Conservation (phyloP, 192 early-diverging fungal genomes). For the Dissophora ornata region DNA sequence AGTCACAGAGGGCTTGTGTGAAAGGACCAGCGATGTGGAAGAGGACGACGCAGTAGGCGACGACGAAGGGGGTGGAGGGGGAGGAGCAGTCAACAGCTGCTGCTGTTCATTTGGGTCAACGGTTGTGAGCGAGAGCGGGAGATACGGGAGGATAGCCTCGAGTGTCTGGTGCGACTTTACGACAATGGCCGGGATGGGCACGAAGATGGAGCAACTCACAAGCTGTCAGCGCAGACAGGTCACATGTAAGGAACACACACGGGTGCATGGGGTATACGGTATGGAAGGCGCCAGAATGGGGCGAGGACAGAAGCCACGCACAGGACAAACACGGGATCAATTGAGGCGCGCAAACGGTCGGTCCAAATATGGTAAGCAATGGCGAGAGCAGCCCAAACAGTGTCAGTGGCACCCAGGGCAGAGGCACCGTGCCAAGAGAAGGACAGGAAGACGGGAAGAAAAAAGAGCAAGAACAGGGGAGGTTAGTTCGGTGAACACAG, state of each 20-base stretch:
- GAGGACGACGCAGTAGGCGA: not conserved
- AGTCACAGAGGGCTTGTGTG: not conserved
- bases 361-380: constrained; percentile 12
- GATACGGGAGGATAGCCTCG: constrained; percentile 40
- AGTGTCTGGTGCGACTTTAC: constrained; percentile 52
- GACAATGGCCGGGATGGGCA: constrained; percentile 36
- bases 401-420: no score
- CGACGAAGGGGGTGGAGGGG: constrained; percentile 1
- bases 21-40: constrained; percentile 3
- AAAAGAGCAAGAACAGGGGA: not conserved
- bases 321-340: no score
- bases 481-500: no score
- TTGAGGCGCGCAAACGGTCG: not conserved
- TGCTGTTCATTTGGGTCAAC: constrained; percentile 21
- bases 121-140: constrained; percentile 36
- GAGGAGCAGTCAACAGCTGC: not conserved
- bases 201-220: constrained; percentile 45
- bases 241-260: not conserved
- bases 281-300: no score
- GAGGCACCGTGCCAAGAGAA: no score
- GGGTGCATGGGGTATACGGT: no score
- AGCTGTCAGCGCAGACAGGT: not conserved
- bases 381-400: not conserved
- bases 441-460: not conserved
- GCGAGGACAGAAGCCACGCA: no score